These are phyloP conservation scores for Stromatinia cepivora DNA, from an alignment of 2,329 filamentous ascomycete genomes.

Conservation along the genomic window DNA sequence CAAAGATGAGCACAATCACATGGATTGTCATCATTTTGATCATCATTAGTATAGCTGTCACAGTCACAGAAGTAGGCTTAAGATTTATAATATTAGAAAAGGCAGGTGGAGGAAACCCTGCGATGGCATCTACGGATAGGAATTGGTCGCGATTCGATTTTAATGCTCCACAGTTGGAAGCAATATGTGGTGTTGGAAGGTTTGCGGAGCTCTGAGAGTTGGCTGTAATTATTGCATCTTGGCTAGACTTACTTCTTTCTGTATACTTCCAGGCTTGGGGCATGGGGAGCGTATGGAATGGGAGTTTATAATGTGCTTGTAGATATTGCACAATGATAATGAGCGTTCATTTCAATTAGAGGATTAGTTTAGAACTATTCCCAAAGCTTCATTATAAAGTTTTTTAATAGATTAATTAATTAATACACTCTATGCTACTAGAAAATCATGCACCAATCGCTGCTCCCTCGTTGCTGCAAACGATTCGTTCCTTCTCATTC, in stretches of 20 bases:
- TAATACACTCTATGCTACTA: background rate
- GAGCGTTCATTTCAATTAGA: slow-evolving; percentile 1
- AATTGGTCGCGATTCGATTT: slow-evolving; percentile 39
- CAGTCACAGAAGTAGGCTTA: slow-evolving; percentile 82
- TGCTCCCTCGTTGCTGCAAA: background rate
- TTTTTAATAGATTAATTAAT: background rate
- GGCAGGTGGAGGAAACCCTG: slow-evolving; percentile 27
- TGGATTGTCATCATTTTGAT: slow-evolving; percentile 99
- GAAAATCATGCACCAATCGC: background rate
- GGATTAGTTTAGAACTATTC: background rate
- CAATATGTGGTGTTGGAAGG: slow-evolving; percentile 39
- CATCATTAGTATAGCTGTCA: slow-evolving; percentile 85
- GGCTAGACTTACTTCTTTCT: background rate
- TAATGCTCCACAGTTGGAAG: slow-evolving; percentile 33
- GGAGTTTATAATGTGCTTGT: background rate
- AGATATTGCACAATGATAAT: background rate
- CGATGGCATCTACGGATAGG: slow-evolving; percentile 9
- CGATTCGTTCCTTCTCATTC: background rate
- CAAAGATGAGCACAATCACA: slow-evolving; percentile 93
- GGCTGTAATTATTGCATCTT: background rate
- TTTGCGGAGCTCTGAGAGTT: slow-evolving; percentile 29
- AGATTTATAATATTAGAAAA: slow-evolving; percentile 73
- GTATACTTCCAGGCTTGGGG: background rate
- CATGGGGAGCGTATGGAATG: background rate
- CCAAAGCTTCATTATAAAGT: background rate